Percentiles rank a stretch among this genome's conserved stretches.
These are phyloP conservation scores for Serendipita sp. DNA, from an alignment of 768 basidiomycete species.

Conservation along the genomic window DNA sequence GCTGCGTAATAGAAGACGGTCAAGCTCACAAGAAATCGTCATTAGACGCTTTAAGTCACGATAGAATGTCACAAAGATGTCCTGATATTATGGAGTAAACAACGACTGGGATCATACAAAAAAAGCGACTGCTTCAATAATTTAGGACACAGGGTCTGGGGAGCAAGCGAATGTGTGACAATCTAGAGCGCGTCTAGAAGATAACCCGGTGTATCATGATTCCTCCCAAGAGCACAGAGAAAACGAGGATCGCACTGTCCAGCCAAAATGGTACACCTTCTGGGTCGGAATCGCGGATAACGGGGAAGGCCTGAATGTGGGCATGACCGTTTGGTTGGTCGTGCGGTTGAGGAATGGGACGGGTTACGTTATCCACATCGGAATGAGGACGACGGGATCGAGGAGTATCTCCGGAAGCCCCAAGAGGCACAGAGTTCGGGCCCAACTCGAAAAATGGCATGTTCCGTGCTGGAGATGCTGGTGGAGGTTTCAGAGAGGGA, in stretches of 20 bases:
- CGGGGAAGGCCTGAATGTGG: neutral
- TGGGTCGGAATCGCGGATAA: neutral
- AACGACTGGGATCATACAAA: no score
- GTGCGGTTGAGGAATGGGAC: no score
- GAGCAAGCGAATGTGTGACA: neutral
- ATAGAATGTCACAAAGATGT: no score
- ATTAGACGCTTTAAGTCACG: no score
- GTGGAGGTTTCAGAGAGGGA: neutral
- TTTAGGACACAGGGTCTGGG: no score
- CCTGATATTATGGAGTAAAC: no score
- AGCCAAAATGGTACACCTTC: neutral
- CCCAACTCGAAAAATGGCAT: neutral
- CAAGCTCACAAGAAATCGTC: no score
- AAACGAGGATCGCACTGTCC: neutral
- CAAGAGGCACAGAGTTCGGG: neutral
- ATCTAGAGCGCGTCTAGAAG: neutral
- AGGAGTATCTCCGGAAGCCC: neutral
- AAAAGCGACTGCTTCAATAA: no score
- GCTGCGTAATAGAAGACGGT: no score
- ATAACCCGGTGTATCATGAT: slow-evolving; percentile 5
- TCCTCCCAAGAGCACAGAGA: neutral
- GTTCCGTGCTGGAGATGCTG: neutral
- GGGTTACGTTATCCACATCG: no score
- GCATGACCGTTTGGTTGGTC: neutral
- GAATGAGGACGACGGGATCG: no score